Evolutionary conservation across 345 rosid species (phyloP), one percentile per base, ranked within the genome.

Genomic region (Limnanthes douglasii): DNA sequence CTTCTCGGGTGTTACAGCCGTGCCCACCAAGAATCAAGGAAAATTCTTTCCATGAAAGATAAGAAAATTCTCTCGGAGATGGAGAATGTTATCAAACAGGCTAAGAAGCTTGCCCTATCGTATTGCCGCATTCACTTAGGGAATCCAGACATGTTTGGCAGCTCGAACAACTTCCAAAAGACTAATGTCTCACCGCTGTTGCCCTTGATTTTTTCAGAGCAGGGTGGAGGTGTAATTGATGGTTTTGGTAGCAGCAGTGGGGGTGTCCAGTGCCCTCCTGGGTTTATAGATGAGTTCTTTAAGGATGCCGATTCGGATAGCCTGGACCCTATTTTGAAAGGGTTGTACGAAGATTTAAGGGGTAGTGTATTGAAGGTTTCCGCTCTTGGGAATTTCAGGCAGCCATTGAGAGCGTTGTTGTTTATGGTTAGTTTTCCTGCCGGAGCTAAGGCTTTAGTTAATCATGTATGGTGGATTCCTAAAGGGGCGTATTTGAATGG

Each of bases 391-490:
- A 68, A 90, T 28, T 84, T 84, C 29, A 86, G 73, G 75, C 94
- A 71, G 50, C 96, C 98, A 0, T 48, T 84, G 39, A 75, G 88
- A 60, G 88, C 94, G 7, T 57, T 90, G 58, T 44, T 54, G 72
- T 74, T 57, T 61, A 68, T 90, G 54, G 66, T 80, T 39, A 63
- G 63, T 37, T 78, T 70, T 49, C 88, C 92, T 0, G 67, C 54
- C 11, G 85, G 94, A 9, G 96, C 90, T 4, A 80, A 62, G 65
- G 50, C 94, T 11, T 66, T 90, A 45, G 96, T 90, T 37, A 69
- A 58, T 58, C 93, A 84, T 53, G 66, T 53, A 2, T 84, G 98
- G 98, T 90, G 96, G 96, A 75, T 84, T 46, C 98, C 98, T 2
- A 71, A 68, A 4, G 94, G 86, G 14, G 62, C 65, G 21, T 90